Evolutionary conservation across 2,329 filamentous ascomycete species (phyloP).

Genomic region (Stemphylium lycopersici): DNA sequence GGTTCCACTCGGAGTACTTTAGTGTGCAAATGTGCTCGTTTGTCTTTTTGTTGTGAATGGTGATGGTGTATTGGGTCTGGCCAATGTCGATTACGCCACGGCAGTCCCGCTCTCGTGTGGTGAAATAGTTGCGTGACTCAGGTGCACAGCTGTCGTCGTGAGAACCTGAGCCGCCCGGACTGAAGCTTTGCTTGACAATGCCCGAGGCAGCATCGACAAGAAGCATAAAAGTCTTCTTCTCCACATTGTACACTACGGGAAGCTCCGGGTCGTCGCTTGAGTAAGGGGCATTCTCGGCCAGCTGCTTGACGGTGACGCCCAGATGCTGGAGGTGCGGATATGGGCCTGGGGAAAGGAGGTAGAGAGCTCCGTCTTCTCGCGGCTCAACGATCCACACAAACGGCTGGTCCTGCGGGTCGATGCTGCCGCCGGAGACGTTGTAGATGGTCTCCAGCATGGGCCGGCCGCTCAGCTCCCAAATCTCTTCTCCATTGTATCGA

Average conservation of each 20-base stretch:
- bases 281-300: slow-evolving; percentile 84
- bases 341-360: slow-evolving; percentile 77
- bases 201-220: slow-evolving; percentile 89
- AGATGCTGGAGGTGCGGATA: slow-evolving; percentile 67
- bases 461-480: slow-evolving; percentile 84
- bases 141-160: slow-evolving; percentile 76
- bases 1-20: slow-evolving; percentile 91
- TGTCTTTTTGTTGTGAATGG: slow-evolving; percentile 76
- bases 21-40: slow-evolving; percentile 83
- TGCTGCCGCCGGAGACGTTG: slow-evolving; percentile 56
- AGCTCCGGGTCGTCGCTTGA: slow-evolving; percentile 68
- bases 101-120: slow-evolving; percentile 66
- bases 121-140: slow-evolving; percentile 61
- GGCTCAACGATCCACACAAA: slow-evolving; percentile 97
- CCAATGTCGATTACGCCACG: slow-evolving; percentile 80
- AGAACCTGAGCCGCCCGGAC: slow-evolving; percentile 71
- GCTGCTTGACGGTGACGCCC: slow-evolving; percentile 78
- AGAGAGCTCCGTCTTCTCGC: slow-evolving; percentile 82
- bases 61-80: slow-evolving; percentile 86
- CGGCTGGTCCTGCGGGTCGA: slow-evolving; percentile 69
- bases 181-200: slow-evolving; percentile 81
- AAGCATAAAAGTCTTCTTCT: slow-evolving; percentile 88
- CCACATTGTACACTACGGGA: slow-evolving; percentile 84
- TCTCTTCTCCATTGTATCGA: slow-evolving; percentile 80
- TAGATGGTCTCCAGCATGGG: slow-evolving; percentile 92